Evolutionary conservation across 1,284 basidiomycete species (phyloP).

Genomic region (Ceratorhiza oryzae-sativae): DNA sequence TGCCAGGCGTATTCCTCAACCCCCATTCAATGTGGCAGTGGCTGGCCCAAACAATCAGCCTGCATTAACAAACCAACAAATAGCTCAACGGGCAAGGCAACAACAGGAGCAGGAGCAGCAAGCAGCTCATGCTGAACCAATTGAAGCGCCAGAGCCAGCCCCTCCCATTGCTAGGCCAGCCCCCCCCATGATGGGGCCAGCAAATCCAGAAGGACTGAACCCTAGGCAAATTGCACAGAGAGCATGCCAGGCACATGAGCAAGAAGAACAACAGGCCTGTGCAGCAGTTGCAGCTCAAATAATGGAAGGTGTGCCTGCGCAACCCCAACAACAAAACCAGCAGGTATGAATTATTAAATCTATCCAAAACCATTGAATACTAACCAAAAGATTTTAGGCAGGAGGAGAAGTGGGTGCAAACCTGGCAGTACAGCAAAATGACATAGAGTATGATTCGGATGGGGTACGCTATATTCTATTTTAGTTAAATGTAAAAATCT

Average conservation of each 20-base stretch:
- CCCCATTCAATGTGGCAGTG: neutral
- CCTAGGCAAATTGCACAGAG: neutral
- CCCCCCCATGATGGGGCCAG: neutral
- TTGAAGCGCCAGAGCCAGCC: too few species aligned
- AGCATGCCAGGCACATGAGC: neutral
- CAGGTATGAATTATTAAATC: neutral
- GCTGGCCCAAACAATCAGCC: neutral
- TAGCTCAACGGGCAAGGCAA: neutral
- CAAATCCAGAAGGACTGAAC: neutral
- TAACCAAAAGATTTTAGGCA: neutral
- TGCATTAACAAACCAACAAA: neutral
- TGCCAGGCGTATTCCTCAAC: neutral
- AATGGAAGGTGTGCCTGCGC: neutral
- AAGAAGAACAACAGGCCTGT: neutral
- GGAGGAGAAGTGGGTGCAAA: neutral
- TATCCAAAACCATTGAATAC: neutral
- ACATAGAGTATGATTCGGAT: too few species aligned
- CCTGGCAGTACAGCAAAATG: too few species aligned
- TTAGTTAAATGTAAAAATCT: too few species aligned
- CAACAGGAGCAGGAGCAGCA: neutral
- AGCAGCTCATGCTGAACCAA: neutral
- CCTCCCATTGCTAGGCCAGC: neutral
- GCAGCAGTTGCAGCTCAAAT: neutral
- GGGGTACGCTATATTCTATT: too few species aligned
- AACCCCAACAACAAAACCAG: neutral